Conservation (phyloP, 75 land plant species). For the Gnetum montanum region DNA sequence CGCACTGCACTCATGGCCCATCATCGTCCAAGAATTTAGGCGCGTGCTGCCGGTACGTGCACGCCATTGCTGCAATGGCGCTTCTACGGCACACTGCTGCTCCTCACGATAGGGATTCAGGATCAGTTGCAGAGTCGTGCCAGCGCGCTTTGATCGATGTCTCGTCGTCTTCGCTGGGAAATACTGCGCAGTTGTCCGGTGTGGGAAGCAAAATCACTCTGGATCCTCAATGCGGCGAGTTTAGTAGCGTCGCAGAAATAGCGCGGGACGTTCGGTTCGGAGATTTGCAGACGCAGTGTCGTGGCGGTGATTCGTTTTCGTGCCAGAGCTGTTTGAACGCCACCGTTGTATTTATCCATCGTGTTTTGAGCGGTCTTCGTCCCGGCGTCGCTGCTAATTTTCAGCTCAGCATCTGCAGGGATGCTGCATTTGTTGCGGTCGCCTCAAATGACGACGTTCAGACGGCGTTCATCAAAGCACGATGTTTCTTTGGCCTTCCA, state of each 20-base stretch:
- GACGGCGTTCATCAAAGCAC: slow-evolving; percentile 39
- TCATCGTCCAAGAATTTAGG: slow-evolving; percentile 28
- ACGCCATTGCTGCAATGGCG: slow-evolving; percentile 53
- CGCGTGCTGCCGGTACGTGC: slow-evolving; percentile 57
- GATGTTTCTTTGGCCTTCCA: slow-evolving; percentile 57
- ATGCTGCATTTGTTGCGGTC: slow-evolving; percentile 60
- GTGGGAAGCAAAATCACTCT: slow-evolving; percentile 49
- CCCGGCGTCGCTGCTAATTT: slow-evolving; percentile 24
- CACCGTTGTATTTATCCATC: slow-evolving; percentile 34
- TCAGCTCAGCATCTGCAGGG: slow-evolving; percentile 47
- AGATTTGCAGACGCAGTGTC: slow-evolving; percentile 31
- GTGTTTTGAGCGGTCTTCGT: too few relatives aligned
- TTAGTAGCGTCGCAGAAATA: slow-evolving; percentile 39
- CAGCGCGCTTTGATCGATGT: slow-evolving; percentile 26
- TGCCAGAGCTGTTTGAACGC: slow-evolving; percentile 54
- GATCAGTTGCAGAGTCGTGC: slow-evolving; percentile 34
- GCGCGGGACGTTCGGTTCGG: slow-evolving; percentile 32
- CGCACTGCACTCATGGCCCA: too few relatives aligned
- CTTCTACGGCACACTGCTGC: slow-evolving; percentile 42
- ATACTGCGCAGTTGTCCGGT: slow-evolving; percentile 42
- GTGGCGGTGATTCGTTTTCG: slow-evolving; percentile 14
- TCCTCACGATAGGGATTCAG: slow-evolving; percentile 41
- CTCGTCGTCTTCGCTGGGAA: slow-evolving; percentile 30
- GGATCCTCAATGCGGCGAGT: slow-evolving; percentile 40
- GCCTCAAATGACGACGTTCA: slow-evolving; percentile 34